Percentiles rank a stretch among this genome's conserved stretches.
These are phyloP conservation scores for Isabelozyma heimii DNA, from an alignment of 805 yeast genomes.

Conservation along the genomic window DNA sequence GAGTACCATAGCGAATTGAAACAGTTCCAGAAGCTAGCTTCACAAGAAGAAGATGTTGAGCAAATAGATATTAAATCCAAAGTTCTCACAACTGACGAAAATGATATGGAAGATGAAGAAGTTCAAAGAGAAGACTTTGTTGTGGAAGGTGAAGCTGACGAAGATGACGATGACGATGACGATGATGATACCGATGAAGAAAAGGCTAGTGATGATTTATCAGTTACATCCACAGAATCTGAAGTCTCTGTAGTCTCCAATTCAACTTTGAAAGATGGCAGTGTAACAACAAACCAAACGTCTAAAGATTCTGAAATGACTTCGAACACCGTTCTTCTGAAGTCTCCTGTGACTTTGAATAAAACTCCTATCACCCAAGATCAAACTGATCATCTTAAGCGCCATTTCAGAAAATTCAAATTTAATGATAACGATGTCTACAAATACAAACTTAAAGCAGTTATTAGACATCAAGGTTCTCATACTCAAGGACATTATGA, in stretches of 20 bases:
- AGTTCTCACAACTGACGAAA: constrained; percentile 24
- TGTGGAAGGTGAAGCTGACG: constrained; percentile 30
- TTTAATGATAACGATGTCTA: constrained; percentile 40
- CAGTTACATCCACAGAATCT: constrained; percentile 16
- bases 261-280: constrained; percentile 5
- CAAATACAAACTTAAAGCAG: constrained; percentile 62
- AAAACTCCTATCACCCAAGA: constrained; percentile 38
- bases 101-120: constrained; percentile 31
- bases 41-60: constrained; percentile 12
- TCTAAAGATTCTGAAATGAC: constrained; percentile 3
- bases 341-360: constrained; percentile 25
- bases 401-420: constrained; percentile 35
- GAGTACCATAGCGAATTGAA: constrained; percentile 35
- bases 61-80: constrained; percentile 14
- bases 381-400: constrained; percentile 32
- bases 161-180: constrained; percentile 18
- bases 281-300: constrained; percentile 5
- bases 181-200: constrained; percentile 19
- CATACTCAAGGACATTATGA: constrained; percentile 91
- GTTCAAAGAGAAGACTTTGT: constrained; percentile 39
- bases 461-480: constrained; percentile 84
- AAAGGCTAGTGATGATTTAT: constrained; percentile 14
- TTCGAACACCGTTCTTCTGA: constrained; percentile 2
- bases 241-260: constrained; percentile 5
- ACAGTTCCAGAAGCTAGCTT: constrained; percentile 27